phyloP scores from a whole-genome alignment of 2,329 filamentous ascomycete species.

The Penicillium sclerotiorum region DNA sequence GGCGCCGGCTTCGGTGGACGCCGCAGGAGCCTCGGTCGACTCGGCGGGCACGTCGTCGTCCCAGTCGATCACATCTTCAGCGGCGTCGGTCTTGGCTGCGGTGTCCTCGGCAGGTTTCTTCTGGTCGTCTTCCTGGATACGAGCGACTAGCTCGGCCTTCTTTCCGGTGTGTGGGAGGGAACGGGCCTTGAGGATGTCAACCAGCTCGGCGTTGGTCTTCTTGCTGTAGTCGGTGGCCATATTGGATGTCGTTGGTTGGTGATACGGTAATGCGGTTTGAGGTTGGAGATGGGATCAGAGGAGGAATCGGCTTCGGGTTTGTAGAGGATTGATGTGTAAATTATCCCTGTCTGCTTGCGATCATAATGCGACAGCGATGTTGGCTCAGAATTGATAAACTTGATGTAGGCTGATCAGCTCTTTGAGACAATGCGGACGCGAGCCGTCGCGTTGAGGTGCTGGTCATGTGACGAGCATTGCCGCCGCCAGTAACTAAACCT shows the following conservation, averaged over 20 bases:
- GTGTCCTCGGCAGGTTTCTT: constrained; percentile 26
- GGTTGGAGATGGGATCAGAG: constrained; percentile 2
- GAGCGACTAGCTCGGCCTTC: constrained; percentile 53
- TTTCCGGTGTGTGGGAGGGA: constrained; percentile 52
- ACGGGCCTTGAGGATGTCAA: constrained; percentile 53
- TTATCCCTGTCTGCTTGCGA: constrained; percentile 2
- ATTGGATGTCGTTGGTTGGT: constrained; percentile 10
- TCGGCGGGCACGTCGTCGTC: constrained; percentile 42
- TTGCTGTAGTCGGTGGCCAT: constrained; percentile 52
- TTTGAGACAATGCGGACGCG: too few relatives aligned
- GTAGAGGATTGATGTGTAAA: not conserved
- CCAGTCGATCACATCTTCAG: constrained; percentile 51
- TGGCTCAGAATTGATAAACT: constrained; percentile 5
- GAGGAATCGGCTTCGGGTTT: constrained; percentile 1
- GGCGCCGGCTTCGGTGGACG: constrained; percentile 35
- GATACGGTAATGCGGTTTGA: not conserved
- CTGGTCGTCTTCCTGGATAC: constrained; percentile 49
- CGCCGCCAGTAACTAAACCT: not conserved
- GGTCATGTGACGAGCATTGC: constrained; percentile 6
- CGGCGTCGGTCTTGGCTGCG: constrained; percentile 30
- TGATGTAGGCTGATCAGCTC: constrained; percentile 10
- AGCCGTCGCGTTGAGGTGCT: constrained; percentile 2
- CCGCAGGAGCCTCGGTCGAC: constrained; percentile 23
- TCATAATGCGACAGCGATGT: constrained; percentile 10
- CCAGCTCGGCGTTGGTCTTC: constrained; percentile 53